These are phyloP conservation scores for Neofusicoccum parvum DNA, from an alignment of 2,329 filamentous ascomycete genomes.

Conservation along the genomic window DNA sequence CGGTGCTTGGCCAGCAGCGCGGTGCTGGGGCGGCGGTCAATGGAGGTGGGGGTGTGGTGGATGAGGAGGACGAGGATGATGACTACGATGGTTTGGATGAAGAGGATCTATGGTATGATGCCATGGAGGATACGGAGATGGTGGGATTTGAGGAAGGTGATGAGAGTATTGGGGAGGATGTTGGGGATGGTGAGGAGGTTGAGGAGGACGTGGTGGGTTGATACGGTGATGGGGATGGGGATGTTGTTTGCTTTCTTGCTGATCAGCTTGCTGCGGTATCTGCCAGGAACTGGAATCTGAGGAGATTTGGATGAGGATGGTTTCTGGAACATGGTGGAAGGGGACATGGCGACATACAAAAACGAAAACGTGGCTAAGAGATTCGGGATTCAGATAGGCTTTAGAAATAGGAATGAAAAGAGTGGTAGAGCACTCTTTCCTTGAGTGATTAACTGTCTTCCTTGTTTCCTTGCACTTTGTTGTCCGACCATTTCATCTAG, in stretches of 20 bases:
- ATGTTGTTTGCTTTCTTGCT: background rate
- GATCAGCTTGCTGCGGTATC: too few relatives aligned
- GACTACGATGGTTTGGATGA: background rate
- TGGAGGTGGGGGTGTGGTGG: background rate
- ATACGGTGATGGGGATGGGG: background rate
- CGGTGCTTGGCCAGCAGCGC: background rate
- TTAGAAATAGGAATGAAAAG: too few relatives aligned
- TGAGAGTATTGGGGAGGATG: background rate
- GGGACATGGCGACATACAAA: too few relatives aligned
- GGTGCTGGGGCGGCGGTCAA: background rate
- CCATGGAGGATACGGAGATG: background rate
- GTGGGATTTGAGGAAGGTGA: background rate
- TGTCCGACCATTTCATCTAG: too few relatives aligned
- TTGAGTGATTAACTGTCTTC: too few relatives aligned
- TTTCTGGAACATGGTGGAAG: too few relatives aligned
- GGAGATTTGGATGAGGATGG: too few relatives aligned
- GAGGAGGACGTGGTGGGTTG: background rate
- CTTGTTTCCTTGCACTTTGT: too few relatives aligned
- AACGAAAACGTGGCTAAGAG: too few relatives aligned
- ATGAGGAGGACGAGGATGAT: background rate
- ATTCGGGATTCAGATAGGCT: too few relatives aligned
- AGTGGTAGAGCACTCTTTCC: too few relatives aligned
- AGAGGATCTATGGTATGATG: background rate
- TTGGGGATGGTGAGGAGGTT: background rate
- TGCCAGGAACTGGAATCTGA: too few relatives aligned